Base-by-base conservation (phyloP, 1,139 yeast genomes). In the Debaryomycetaceae sp. region DNA sequence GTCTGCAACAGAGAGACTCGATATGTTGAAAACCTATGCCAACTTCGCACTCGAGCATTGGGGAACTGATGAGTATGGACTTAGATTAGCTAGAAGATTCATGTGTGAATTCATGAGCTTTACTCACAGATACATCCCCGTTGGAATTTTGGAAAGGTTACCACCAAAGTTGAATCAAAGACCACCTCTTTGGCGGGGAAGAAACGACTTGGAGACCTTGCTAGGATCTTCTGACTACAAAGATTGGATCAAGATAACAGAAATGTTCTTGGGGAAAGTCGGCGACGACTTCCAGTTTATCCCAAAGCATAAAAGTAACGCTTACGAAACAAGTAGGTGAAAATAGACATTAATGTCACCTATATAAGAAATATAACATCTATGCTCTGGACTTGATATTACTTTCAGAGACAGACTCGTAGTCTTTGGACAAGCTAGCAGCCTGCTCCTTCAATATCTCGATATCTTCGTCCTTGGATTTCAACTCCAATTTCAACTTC, bases 211-310 rank as follows among this genome's bases (percentile, higher is more conserved):
- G 59, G 99, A 93, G 66, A 90, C 97, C 0, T 72, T 90, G 55
- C 72, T 93, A 53, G 97, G 95, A 0, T 85, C 95, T 38, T 70
- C 82, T 5, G 95, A 91, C 65, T 89, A 85, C 68, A 78, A 75
- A 57, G 99, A 93, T 65, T 93, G 99, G 99, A 87, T 93, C 63
- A 93, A 91, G 65, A 81, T 95, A 51, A 81, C 96, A n/a, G 99
- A 95, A 63, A 81, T 90, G 95, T 91, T 91, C 60, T 76, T 93
- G 54, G 99, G 99, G 22, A 88, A 88, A 48, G 86, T 85, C 1
- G 81, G 85, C 43, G 85, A 81, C 5, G 75, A 70, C 38, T 93
- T 95, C 68, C 80, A 78, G 43, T 93, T 90, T 62, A 77, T 79
- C 46, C 99, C 99, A 42, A 93, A 93, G 67, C 99, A 93, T 65